A percentile compares a stretch with the other conserved stretches of the same genome.
These are phyloP conservation scores for Fragaria iinumae DNA, from an alignment of 306 rosid genomes.

Conservation along the genomic window DNA sequence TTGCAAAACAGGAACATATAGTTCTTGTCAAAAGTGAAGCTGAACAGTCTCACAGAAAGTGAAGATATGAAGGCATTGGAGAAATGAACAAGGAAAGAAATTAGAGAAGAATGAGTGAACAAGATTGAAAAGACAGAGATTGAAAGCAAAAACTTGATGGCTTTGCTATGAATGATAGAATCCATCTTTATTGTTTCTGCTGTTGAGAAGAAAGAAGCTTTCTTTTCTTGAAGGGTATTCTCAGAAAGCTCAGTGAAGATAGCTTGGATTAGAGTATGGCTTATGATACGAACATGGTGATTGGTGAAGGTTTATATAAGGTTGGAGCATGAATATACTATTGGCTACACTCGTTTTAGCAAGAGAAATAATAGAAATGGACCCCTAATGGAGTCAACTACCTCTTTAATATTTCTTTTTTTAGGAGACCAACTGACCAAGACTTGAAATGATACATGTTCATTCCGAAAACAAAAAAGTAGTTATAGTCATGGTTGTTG, in stretches of 20 bases:
- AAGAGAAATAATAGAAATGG: background rate
- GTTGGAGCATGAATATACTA: background rate
- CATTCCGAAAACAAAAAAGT: background rate
- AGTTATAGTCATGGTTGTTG: background rate
- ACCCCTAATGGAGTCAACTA: background rate
- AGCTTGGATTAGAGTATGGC: background rate
- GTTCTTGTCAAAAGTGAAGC: conserved; percentile 40
- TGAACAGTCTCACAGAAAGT: conserved; percentile 29
- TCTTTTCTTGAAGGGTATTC: background rate
- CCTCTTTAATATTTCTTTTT: background rate
- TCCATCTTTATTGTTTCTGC: conserved; percentile 12
- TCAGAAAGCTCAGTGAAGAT: conserved; percentile 8
- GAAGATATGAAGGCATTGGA: conserved; percentile 24
- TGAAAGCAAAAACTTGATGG: conserved; percentile 40
- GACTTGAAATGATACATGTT: background rate
- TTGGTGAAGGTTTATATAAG: conserved; percentile 8
- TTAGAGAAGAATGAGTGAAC: conserved; percentile 17
- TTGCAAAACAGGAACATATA: conserved; percentile 68
- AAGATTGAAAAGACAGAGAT: conserved; percentile 35
- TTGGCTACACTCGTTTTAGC: background rate
- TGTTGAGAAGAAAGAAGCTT: background rate
- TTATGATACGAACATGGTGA: background rate
- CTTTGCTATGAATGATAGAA: conserved; percentile 7
- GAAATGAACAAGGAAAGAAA: conserved; percentile 33
- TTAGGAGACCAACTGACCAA: background rate